Conservation (phyloP, 371 early-diverging fungal species). For the Zancudomyces culisetae region DNA sequence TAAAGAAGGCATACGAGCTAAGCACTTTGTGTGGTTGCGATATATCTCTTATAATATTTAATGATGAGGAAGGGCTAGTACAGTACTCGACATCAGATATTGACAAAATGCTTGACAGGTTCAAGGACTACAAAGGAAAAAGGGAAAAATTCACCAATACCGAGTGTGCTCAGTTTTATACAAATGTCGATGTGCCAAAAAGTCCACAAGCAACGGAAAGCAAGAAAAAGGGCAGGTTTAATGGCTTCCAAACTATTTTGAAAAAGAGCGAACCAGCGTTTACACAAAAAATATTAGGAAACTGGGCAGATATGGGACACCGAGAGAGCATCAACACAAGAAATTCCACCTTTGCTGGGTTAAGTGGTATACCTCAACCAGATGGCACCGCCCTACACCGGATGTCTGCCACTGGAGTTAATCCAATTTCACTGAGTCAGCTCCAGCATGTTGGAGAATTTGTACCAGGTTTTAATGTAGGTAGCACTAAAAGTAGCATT, state of each 20-base stretch:
- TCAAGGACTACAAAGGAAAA: conserved; percentile 47
- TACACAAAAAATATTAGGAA: too few species aligned
- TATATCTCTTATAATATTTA: conserved; percentile 85
- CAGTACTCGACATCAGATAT: conserved; percentile 83
- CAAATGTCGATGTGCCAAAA: neutral
- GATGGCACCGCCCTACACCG: too few species aligned
- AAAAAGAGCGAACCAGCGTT: neutral
- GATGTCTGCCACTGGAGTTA: too few species aligned
- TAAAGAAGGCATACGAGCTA: conserved; percentile 98
- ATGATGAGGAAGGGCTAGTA: conserved; percentile 71
- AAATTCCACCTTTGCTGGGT: too few species aligned
- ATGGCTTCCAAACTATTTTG: neutral
- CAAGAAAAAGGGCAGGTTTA: neutral
- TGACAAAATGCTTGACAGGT: conserved; percentile 74
- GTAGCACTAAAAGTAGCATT: too few species aligned
- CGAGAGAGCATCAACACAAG: too few species aligned
- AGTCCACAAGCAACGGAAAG: neutral
- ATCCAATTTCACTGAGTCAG: too few species aligned
- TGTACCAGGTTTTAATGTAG: too few species aligned
- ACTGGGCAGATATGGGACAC: too few species aligned
- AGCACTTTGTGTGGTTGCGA: conserved; percentile 92
- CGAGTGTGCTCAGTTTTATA: conserved; percentile 16
- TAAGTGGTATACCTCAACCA: too few species aligned
- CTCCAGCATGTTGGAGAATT: too few species aligned
- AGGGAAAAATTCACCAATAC: conserved; percentile 21